Percentiles rank a stretch among this genome's conserved stretches.
These are phyloP conservation scores for Nicotiana tabacum DNA, from an alignment of 257 asterid genomes.

Conservation along the genomic window DNA sequence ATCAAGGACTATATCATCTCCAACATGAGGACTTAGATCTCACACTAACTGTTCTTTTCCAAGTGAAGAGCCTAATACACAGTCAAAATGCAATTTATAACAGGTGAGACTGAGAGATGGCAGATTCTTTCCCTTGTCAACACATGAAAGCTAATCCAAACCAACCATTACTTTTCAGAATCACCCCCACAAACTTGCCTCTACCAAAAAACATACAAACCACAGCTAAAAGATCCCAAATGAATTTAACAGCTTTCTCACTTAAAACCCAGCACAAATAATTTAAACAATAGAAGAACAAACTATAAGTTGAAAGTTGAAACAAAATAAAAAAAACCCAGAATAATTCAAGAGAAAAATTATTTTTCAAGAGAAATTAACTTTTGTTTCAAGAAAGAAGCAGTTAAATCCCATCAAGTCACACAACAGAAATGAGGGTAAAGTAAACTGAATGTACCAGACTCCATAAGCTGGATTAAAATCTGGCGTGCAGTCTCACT, in stretches of 20 bases:
- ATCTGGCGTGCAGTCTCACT: constrained; percentile 41
- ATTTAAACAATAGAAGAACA: neutral
- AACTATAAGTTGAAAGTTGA: neutral
- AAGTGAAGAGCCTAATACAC: neutral
- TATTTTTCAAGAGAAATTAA: neutral
- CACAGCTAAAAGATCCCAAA: neutral
- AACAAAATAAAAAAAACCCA: neutral
- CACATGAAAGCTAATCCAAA: constrained; percentile 1
- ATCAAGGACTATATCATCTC: constrained; percentile 5
- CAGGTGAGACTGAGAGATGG: neutral
- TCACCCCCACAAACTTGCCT: neutral
- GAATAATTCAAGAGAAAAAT: neutral
- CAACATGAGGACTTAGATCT: neutral
- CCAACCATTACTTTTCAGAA: constrained; percentile 6
- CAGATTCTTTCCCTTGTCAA: neutral
- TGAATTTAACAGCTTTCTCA: neutral
- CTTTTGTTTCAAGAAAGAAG: neutral
- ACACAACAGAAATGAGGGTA: neutral
- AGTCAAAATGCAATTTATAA: neutral
- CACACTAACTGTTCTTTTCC: neutral
- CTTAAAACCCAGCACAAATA: neutral
- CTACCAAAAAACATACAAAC: neutral
- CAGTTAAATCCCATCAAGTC: neutral
- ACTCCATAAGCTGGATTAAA: constrained; percentile 43
- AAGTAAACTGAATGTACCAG: constrained; percentile 37